Conservation (phyloP, 495 filamentous ascomycete genomes). For the Aspergillus panamensis region DNA sequence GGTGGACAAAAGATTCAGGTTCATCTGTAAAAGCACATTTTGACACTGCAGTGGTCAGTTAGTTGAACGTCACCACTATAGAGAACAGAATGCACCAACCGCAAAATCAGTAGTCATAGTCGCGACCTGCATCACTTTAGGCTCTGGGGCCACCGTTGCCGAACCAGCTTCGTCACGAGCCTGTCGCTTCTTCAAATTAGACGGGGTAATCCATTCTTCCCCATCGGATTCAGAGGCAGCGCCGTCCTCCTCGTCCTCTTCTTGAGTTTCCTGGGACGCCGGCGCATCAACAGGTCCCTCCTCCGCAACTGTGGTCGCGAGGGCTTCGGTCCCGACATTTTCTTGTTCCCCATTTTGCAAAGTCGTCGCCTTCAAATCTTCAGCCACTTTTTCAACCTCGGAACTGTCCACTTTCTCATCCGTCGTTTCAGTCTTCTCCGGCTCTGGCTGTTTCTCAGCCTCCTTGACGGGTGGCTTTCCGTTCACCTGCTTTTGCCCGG, state of each 20-base stretch:
- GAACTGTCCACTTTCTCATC: slow-evolving; percentile 6
- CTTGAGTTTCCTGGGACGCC: slow-evolving; percentile 19
- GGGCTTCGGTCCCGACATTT: slow-evolving; percentile 4
- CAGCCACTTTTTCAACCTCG: slow-evolving; percentile 32
- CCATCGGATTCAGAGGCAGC: slow-evolving; percentile 58
- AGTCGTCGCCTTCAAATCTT: slow-evolving; percentile 28
- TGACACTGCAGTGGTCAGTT: slow-evolving; percentile 50
- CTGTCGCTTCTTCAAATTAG: slow-evolving; percentile 83
- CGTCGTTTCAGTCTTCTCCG: slow-evolving; percentile 10
- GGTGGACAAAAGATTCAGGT: slow-evolving; percentile 83
- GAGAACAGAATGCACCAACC: slow-evolving; percentile 42
- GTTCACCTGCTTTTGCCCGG: slow-evolving; percentile 73
- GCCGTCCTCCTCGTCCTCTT: slow-evolving; percentile 33
- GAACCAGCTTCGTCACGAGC: slow-evolving; percentile 56
- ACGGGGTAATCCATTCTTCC: slow-evolving; percentile 92
- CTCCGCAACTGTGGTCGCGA: slow-evolving; percentile 4
- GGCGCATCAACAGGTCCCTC: slow-evolving; percentile 14
- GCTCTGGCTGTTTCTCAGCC: slow-evolving; percentile 23
- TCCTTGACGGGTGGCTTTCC: slow-evolving; percentile 57
- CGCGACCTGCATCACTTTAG: slow-evolving; percentile 71
- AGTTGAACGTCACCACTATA: background rate
- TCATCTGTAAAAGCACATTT: slow-evolving; percentile 91
- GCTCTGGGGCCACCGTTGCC: slow-evolving; percentile 46
- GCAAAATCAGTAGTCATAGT: slow-evolving; percentile 92
- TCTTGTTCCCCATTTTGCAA: slow-evolving; percentile 24